Evolutionary conservation across 768 basidiomycete genomes (phyloP).

Genomic region (Rhizopogon rudus): DNA sequence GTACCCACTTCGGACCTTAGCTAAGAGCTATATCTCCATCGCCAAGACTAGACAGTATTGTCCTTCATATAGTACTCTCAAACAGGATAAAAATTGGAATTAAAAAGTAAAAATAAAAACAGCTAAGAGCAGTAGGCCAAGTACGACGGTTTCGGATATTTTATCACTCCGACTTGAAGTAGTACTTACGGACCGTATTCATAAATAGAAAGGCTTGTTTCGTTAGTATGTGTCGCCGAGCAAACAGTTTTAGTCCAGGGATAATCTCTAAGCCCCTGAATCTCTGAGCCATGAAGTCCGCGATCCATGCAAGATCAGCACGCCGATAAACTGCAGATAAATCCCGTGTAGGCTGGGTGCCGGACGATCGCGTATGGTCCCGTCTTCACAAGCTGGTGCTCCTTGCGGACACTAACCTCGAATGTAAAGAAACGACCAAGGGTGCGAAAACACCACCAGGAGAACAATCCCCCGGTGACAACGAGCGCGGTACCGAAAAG

Average conservation of each 20-base stretch:
- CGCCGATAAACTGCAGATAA: conserved; percentile 6
- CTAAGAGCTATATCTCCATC: no score
- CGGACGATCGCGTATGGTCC: conserved; percentile 27
- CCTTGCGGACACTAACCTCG: conserved; percentile 16
- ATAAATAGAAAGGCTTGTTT: no score
- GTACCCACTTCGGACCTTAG: no score
- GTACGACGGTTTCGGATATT: no score
- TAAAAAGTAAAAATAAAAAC: no score
- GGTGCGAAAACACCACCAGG: conserved; percentile 19
- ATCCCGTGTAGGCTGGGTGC: conserved; percentile 25
- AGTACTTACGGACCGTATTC: no score
- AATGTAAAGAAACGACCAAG: conserved; percentile 26
- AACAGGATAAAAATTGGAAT: no score
- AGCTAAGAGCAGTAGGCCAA: no score
- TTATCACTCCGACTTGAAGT: no score
- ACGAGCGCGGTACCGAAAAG: conserved; percentile 14
- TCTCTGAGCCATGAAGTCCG: conserved; percentile 10
- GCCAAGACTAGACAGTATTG: no score
- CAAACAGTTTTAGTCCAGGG: neutral
- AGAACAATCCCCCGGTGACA: conserved; percentile 15
- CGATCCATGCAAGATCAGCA: conserved; percentile 1
- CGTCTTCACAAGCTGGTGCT: conserved; percentile 21
- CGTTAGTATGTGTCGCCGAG: no score
- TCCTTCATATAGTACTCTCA: no score
- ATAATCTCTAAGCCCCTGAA: conserved; percentile 6